Evolutionary conservation across 345 rosid species (phyloP).

Genomic region (Eucalyptus leucophloia): DNA sequence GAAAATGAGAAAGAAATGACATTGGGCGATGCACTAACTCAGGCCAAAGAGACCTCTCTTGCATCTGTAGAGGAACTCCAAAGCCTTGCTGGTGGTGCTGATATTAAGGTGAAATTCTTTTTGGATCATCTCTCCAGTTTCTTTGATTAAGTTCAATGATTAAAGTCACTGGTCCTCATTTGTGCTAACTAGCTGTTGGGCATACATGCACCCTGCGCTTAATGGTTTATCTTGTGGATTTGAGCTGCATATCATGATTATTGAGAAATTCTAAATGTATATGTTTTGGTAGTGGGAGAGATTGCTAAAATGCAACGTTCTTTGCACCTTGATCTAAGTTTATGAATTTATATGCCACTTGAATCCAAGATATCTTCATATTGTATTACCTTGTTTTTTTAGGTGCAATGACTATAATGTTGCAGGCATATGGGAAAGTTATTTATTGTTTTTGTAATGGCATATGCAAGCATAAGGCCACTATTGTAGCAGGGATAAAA

Average conservation of each 20-base stretch:
- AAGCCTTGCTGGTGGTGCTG: constrained; percentile 94
- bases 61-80: constrained; percentile 97
- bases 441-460: neutral
- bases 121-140: neutral
- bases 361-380: neutral
- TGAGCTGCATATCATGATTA: neutral
- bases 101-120: constrained; percentile 64
- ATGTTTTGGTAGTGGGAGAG: neutral
- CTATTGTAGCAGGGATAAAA: neutral
- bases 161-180: neutral
- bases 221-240: neutral
- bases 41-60: constrained; percentile 58
- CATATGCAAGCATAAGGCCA: neutral
- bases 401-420: neutral
- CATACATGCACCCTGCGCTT: neutral
- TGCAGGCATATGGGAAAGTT: neutral
- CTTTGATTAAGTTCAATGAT: neutral
- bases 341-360: neutral
- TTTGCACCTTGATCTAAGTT: neutral
- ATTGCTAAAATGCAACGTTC: neutral
- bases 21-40: constrained; percentile 74
- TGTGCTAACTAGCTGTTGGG: neutral
- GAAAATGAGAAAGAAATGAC: constrained; percentile 61
- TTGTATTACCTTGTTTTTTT: neutral
- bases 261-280: neutral